These are phyloP conservation scores for Claviceps lovelessii DNA, from an alignment of 2,329 filamentous ascomycete species.

Conservation along the genomic window DNA sequence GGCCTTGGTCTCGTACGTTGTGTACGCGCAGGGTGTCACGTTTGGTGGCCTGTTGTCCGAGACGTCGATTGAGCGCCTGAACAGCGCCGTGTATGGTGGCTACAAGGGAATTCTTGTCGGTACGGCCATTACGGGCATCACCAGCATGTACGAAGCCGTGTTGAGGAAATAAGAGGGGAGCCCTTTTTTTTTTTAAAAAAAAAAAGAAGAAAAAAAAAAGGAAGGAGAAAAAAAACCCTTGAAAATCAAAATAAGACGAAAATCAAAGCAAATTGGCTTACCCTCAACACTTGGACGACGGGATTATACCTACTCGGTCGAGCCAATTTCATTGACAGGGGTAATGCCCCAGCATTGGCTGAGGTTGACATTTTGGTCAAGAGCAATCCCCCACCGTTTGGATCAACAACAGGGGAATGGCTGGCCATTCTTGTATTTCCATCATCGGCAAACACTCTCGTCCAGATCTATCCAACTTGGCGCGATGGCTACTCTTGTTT, in stretches of 20 bases:
- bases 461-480: neutral
- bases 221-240: too few species aligned
- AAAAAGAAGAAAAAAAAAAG: neutral
- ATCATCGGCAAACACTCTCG: neutral
- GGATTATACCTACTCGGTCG: too few species aligned
- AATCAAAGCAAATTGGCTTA: too few species aligned
- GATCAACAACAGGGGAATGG: too few species aligned
- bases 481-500: neutral
- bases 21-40: slow-evolving; percentile 56
- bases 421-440: too few species aligned
- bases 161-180: slow-evolving; percentile 42
- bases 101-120: slow-evolving; percentile 57
- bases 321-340: too few species aligned
- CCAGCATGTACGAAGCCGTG: slow-evolving; percentile 65
- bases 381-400: too few species aligned
- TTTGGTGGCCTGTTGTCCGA: slow-evolving; percentile 48
- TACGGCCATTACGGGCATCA: slow-evolving; percentile 50
- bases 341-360: neutral
- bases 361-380: too few species aligned
- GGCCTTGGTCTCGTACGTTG: slow-evolving; percentile 64
- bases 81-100: slow-evolving; percentile 54
- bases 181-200: neutral
- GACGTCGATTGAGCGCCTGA: slow-evolving; percentile 46
- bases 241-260: too few species aligned
- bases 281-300: too few species aligned